phyloP scores from a whole-genome alignment of 441 rosid species.

The Aquilaria agallochum region DNA sequence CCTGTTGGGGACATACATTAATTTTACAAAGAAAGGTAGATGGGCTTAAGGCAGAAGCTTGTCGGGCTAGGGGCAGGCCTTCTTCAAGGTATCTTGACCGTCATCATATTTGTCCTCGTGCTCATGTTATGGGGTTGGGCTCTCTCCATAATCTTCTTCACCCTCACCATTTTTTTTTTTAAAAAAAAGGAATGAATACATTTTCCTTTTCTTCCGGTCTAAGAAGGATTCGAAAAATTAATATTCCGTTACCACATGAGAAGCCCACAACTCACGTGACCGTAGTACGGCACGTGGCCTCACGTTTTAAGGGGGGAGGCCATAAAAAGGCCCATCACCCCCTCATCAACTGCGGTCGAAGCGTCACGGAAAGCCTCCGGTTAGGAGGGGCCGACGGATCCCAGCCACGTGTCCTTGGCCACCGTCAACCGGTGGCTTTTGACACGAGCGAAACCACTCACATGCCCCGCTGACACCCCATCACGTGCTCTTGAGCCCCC shows the following conservation, averaged over 20 bases:
- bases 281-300: constrained; percentile 29
- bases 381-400: neutral
- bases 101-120: neutral
- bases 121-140: too few relatives aligned
- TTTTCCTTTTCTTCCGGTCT: too few relatives aligned
- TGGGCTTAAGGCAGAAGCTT: constrained; percentile 24
- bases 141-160: too few relatives aligned
- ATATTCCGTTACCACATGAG: constrained; percentile 15
- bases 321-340: neutral
- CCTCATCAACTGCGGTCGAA: constrained; percentile 1
- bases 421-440: constrained; percentile 37
- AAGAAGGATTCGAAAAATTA: too few relatives aligned
- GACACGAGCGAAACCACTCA: constrained; percentile 33
- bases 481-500: constrained; percentile 39
- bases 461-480: constrained; percentile 41
- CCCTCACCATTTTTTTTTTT: too few relatives aligned
- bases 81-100: too few relatives aligned
- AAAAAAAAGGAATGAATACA: too few relatives aligned
- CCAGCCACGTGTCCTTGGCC: constrained; percentile 37
- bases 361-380: constrained; percentile 9
- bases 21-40: neutral
- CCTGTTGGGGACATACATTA: too few relatives aligned
- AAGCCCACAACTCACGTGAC: constrained; percentile 33
- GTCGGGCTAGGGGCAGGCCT: constrained; percentile 10
- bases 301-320: constrained; percentile 18